Conservation (phyloP, 768 basidiomycete genomes). For the Lactifluus echinatus region DNA sequence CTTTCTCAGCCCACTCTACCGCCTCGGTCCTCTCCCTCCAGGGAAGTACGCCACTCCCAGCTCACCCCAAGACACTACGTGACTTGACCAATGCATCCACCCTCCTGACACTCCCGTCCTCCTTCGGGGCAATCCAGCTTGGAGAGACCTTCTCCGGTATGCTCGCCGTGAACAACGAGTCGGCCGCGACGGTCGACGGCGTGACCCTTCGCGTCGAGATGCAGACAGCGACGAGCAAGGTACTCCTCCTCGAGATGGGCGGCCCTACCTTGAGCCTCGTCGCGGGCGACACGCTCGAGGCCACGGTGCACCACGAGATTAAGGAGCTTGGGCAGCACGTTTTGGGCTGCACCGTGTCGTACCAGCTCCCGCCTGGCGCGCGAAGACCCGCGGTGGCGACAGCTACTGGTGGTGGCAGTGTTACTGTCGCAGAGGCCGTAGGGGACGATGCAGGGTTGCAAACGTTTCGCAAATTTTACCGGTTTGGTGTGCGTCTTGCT, state of each 20-base stretch:
- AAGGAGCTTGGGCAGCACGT: conserved; percentile 93
- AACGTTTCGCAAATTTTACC: conserved; percentile 84
- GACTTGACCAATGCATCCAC: conserved; percentile 76
- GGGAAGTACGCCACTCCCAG: conserved; percentile 56
- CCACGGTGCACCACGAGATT: conserved; percentile 75
- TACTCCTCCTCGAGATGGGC: conserved; percentile 54
- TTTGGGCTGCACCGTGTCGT: conserved; percentile 74
- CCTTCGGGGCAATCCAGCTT: conserved; percentile 81
- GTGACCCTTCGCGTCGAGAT: conserved; percentile 72
- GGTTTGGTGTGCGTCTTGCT: conserved; percentile 57
- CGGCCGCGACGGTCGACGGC: conserved; percentile 50
- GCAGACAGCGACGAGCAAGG: conserved; percentile 68
- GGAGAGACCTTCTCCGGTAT: conserved; percentile 84
- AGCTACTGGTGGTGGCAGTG: conserved; percentile 26
- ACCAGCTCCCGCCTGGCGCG: conserved; percentile 57
- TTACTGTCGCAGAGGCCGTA: neutral
- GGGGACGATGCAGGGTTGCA: conserved; percentile 47
- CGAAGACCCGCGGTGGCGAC: conserved; percentile 44
- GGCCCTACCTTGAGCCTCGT: conserved; percentile 40
- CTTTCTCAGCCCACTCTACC: conserved; percentile 75
- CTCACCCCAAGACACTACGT: conserved; percentile 75
- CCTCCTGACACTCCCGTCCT: conserved; percentile 68
- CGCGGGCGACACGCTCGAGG: conserved; percentile 54
- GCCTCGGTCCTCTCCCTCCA: conserved; percentile 71
- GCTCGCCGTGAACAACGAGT: conserved; percentile 77